Evolutionary conservation across 805 yeast genomes (phyloP), one percentile per base, ranked within the genome.

Genomic region (Ogataea ganodermae): DNA sequence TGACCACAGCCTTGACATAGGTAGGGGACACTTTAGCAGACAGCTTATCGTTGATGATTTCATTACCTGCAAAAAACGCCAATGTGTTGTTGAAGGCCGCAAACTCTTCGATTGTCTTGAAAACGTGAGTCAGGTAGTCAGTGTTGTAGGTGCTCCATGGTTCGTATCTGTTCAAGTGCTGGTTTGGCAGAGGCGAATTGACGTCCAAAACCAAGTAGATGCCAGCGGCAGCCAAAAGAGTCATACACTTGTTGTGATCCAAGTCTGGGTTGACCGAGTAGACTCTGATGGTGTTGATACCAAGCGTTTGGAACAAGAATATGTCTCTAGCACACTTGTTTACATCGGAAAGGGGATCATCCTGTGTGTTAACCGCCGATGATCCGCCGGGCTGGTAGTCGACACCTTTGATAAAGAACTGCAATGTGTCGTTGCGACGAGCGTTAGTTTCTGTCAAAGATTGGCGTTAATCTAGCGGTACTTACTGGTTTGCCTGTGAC

Each of bases 301-400:
- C 95, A 47, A 92, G 75, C 42, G 84, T 79, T 68, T 91, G 96
- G 64, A 92, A 87, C 22, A 90, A 69, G 13, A 75, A 71, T 17
- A 89, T 80, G 64, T 92, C 98, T 56, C 97, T 78, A 4, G 91
- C 85, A 70, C 98, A 92, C 16, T 67, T 60, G 10, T 75, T 68
- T 3, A 82, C 75, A 58, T 89, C 84, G 2, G 96, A 84, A 35
- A 92, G 72, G 0, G 97, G 96, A 62, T 92, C 98, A 8, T 57
- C 62, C 6, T 59, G 51, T 3, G 59, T 66, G n/a, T 71, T 71
- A 20, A 82, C 83, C 0, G 83, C 91, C 0, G 96, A 83, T 0
- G 96, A 84, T 0, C 97, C 98, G 8, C 97, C 97, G 0, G 97
- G 97, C 61, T 92, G 97, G 62, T 91, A 91, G 65, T 92, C 98